Evolutionary conservation across 495 filamentous ascomycete species (phyloP).

Genomic region (Talaromyces thailandensis): DNA sequence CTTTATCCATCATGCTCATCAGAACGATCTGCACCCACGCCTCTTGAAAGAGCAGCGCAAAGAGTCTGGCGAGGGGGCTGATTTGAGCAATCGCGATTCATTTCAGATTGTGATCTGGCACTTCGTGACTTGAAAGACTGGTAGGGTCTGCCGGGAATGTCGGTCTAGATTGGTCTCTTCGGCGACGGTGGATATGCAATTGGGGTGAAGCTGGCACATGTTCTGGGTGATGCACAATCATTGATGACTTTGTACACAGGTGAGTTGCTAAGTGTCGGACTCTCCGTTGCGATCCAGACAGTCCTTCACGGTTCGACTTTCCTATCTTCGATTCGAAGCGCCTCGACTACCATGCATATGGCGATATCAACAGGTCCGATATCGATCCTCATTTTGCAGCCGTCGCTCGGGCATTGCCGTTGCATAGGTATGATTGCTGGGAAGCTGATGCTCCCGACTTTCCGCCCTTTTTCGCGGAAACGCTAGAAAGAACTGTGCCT

Average conservation of each 20-base stretch:
- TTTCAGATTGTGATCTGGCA: neutral
- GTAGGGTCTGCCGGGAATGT: conserved; percentile 1
- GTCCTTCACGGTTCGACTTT: neutral
- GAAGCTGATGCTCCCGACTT: neutral
- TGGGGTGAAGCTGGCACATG: conserved; percentile 3
- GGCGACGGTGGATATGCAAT: conserved; percentile 8
- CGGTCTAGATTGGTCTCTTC: conserved; percentile 6
- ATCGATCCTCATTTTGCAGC: neutral
- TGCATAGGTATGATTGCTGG: neutral
- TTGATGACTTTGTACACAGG: conserved; percentile 6
- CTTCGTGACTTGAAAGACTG: conserved; percentile 5
- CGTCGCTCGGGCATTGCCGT: neutral
- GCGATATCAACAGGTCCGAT: neutral
- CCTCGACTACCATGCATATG: neutral
- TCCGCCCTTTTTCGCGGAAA: neutral
- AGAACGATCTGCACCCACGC: neutral
- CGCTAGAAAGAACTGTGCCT: neutral
- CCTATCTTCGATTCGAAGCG: neutral
- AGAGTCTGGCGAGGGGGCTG: neutral
- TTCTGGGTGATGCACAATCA: conserved; percentile 4
- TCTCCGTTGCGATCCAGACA: neutral
- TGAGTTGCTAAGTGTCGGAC: neutral
- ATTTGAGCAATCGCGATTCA: neutral
- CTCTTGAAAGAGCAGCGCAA: neutral
- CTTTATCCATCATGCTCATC: neutral